A percentile compares a stretch with the other conserved stretches of the same genome.
These are phyloP conservation scores for Acorus gramineus DNA, from an alignment of 106 monocot genomes.

Conservation along the genomic window DNA sequence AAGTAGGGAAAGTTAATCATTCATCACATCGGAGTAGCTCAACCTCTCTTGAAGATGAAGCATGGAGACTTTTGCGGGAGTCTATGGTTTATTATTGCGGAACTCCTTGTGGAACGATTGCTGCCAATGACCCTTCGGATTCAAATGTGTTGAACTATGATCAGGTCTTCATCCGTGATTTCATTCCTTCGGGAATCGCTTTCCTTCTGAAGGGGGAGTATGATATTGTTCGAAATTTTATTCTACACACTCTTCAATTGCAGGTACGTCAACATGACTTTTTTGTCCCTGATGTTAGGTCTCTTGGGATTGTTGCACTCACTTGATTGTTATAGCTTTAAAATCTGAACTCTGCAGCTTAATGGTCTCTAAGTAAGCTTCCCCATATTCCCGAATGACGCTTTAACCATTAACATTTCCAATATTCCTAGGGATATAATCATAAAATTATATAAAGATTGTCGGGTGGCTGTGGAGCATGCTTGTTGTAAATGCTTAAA, in stretches of 20 bases:
- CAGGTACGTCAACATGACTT: slow-evolving; percentile 36
- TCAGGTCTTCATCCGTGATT: slow-evolving; percentile 97
- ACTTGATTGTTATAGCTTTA: too few species aligned
- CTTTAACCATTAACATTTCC: too few species aligned
- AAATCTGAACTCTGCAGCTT: too few species aligned
- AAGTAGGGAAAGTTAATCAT: slow-evolving; percentile 12
- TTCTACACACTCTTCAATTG: slow-evolving; percentile 92
- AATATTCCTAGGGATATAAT: too few species aligned
- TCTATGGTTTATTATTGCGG: slow-evolving; percentile 82
- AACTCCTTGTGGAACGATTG: slow-evolving; percentile 90
- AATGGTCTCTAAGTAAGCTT: too few species aligned
- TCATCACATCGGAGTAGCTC: slow-evolving; percentile 23
- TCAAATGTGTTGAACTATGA: slow-evolving; percentile 73
- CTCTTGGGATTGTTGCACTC: background rate
- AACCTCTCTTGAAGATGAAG: slow-evolving; percentile 69
- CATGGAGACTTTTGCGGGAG: slow-evolving; percentile 67
- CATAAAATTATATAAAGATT: too few species aligned
- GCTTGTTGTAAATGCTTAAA: too few species aligned
- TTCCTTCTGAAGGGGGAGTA: slow-evolving; percentile 96
- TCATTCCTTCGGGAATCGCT: slow-evolving; percentile 94
- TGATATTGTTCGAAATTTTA: slow-evolving; percentile 95
- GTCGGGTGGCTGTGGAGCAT: too few species aligned
- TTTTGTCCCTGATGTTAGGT: slow-evolving; percentile 1
- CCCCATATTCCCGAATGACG: too few species aligned
- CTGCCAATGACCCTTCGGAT: slow-evolving; percentile 87